Percentiles rank a stretch among this genome's conserved stretches.
These are phyloP conservation scores for Bacidia gigantensis DNA, from an alignment of 495 filamentous ascomycete species.

Conservation along the genomic window DNA sequence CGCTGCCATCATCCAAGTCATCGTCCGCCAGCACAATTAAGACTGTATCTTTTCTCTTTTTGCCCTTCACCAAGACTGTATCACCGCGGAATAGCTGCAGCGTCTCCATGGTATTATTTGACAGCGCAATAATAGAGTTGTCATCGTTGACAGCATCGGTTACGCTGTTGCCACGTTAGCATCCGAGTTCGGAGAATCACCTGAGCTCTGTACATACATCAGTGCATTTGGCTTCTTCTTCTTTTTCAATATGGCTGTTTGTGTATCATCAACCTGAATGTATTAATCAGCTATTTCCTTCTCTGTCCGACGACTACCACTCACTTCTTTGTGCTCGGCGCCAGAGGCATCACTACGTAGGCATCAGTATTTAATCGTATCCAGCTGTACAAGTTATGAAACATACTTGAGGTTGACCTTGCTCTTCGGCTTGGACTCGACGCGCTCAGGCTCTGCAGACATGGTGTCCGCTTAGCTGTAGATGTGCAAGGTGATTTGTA, in stretches of 20 bases:
- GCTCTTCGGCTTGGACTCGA: constrained; percentile 68
- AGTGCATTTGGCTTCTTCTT: constrained; percentile 99
- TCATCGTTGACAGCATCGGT: constrained; percentile 98
- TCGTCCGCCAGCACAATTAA: constrained; percentile 95
- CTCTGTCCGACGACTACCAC: constrained; percentile 17
- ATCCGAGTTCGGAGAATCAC: constrained; percentile 3
- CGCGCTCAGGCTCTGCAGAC: constrained; percentile 61
- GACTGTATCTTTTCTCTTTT: constrained; percentile 99
- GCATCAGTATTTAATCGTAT: constrained; percentile 8
- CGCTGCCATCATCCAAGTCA: constrained; percentile 92
- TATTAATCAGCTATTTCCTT: constrained; percentile 20
- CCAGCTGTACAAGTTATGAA: not conserved
- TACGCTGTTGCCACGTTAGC: constrained; percentile 49
- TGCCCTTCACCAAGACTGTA: constrained; percentile 93
- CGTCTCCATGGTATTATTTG: constrained; percentile 98
- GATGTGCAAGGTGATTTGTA: not conserved
- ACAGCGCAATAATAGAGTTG: constrained; percentile 97
- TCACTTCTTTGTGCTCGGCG: constrained; percentile 72
- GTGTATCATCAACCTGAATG: constrained; percentile 67
- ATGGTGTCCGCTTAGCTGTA: constrained; percentile 28
- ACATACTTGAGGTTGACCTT: constrained; percentile 86
- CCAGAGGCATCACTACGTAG: constrained; percentile 70
- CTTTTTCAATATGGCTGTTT: constrained; percentile 98
- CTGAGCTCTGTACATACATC: constrained; percentile 50
- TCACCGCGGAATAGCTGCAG: constrained; percentile 96